phyloP scores from a whole-genome alignment of 371 early-diverging fungal genomes.

The Fennellomyces sp. region DNA sequence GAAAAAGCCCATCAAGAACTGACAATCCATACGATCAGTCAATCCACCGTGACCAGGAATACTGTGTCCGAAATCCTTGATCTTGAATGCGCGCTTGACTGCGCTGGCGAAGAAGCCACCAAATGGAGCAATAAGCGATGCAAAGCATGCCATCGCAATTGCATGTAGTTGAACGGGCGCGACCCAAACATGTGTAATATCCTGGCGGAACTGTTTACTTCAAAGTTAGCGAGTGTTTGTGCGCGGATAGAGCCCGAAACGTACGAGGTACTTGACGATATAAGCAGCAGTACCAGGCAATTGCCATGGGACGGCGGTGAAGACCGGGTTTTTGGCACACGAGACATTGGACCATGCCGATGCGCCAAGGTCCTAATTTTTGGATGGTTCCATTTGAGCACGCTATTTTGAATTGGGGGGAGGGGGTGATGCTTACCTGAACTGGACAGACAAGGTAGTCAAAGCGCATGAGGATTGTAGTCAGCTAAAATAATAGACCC shows the following conservation, averaged over 20 bases:
- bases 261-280: slow-evolving; percentile 32
- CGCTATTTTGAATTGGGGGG: too few relatives aligned
- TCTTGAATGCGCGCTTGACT: slow-evolving; percentile 96
- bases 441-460: slow-evolving; percentile 91
- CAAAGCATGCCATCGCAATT: slow-evolving; percentile 90
- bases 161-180: slow-evolving; percentile 92
- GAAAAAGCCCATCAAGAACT: slow-evolving; percentile 97
- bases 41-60: slow-evolving; percentile 99
- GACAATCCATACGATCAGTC: slow-evolving; percentile 98
- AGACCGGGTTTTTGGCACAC: slow-evolving; percentile 55
- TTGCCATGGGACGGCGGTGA: slow-evolving; percentile 43
- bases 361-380: slow-evolving; percentile 37
- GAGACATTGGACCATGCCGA: slow-evolving; percentile 51
- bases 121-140: slow-evolving; percentile 98
- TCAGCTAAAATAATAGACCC: slow-evolving; percentile 5
- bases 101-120: slow-evolving; percentile 99
- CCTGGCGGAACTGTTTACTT: slow-evolving; percentile 28
- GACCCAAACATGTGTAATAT: slow-evolving; percentile 52
- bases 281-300: slow-evolving; percentile 28
- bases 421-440: slow-evolving; percentile 52
- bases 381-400: too few relatives aligned
- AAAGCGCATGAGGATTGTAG: slow-evolving; percentile 59
- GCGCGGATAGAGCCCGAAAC: too few relatives aligned
- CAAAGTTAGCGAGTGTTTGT: too few relatives aligned
- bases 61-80: slow-evolving; percentile 98